Evolutionary conservation across 2,329 filamentous ascomycete species (phyloP).

Genomic region (Fusarium mangiferae): DNA sequence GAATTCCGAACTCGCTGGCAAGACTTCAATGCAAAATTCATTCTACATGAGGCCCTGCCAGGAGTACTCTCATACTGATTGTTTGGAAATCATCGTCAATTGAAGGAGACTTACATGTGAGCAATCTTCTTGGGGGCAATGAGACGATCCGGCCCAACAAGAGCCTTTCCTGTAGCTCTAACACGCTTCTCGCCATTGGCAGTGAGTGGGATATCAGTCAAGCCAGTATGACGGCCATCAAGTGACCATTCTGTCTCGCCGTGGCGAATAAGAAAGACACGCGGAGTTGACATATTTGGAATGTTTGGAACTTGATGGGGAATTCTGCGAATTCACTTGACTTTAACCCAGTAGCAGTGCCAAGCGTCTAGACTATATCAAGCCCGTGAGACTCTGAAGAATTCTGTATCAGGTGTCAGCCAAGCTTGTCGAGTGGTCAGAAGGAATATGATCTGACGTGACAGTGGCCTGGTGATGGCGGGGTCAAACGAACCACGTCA

Average conservation of each 20-base stretch:
- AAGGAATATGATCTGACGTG: slow-evolving; percentile 26
- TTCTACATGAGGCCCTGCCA: not conserved
- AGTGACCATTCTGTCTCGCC: slow-evolving; percentile 97
- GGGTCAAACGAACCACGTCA: slow-evolving; percentile 9
- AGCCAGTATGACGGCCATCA: slow-evolving; percentile 84
- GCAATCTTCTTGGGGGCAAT: slow-evolving; percentile 85
- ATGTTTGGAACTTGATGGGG: slow-evolving; percentile 13
- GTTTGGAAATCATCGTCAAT: not conserved
- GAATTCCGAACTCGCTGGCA: not conserved
- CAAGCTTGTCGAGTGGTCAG: not conserved
- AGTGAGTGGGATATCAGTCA: slow-evolving; percentile 87
- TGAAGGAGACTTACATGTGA: slow-evolving; percentile 73
- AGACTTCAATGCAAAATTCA: not conserved
- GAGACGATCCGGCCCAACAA: slow-evolving; percentile 84
- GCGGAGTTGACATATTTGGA: slow-evolving; percentile 62
- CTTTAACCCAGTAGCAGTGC: not conserved
- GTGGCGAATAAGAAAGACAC: slow-evolving; percentile 86
- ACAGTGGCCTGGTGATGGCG: slow-evolving; percentile 3
- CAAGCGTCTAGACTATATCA: not conserved
- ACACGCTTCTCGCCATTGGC: slow-evolving; percentile 81
- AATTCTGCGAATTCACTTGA: not conserved
- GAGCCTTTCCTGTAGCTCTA: slow-evolving; percentile 79
- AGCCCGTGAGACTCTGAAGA: not conserved
- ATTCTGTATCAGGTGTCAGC: not conserved
- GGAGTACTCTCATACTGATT: not conserved